Evolutionary conservation across 306 rosid species (phyloP), one percentile per base, ranked within the genome.

Genomic region (Fagus sylvatica): DNA sequence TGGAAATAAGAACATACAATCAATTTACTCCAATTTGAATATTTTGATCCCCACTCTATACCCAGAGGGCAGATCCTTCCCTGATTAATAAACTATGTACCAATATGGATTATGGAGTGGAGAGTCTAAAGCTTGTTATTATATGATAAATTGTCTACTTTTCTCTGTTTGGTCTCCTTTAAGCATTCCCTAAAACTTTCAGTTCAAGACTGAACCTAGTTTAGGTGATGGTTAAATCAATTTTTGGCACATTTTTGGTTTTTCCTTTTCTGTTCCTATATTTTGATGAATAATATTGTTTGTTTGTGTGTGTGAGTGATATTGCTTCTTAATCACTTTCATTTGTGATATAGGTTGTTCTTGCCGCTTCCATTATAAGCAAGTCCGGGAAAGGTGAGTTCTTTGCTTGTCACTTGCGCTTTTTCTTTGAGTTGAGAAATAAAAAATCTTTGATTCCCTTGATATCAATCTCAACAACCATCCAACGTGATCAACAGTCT

Each of bases 311-410:
- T 41, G 48, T 42, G 9, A 66, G 5, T 17, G 71, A 34, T 78
- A 36, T 77, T 53, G 65, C 39, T 78, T 66, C 46, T 78, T 69
- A 55, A 36, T 13, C 39, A 37, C 16, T 19, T 54, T 81, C 78
- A 41, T 78, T 66, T 83, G 51, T 80, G 16, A 51, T 73, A 13
- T 84, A 94, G 98, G 98, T 94, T 73, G 97, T 94, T 76, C 97
- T 94, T 69, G 98, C 93, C 28, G 97, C 97, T 80, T 92, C 98
- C 19, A 81, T 90, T 55, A 76, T 94, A 69, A 73, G 91, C 88
- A 94, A 94, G 93, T 90, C 98, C 79, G 98, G 97, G 17, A 94
- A 94, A 88, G 97, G 98, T 92, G 75, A 86, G 93, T 80, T 78
- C 73, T 48, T 54, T 74, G 60, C 30, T 3, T 1, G 61, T 72